phyloP scores from a whole-genome alignment of 78 protist genomes.

The Creolimax fragrantissima region DNA sequence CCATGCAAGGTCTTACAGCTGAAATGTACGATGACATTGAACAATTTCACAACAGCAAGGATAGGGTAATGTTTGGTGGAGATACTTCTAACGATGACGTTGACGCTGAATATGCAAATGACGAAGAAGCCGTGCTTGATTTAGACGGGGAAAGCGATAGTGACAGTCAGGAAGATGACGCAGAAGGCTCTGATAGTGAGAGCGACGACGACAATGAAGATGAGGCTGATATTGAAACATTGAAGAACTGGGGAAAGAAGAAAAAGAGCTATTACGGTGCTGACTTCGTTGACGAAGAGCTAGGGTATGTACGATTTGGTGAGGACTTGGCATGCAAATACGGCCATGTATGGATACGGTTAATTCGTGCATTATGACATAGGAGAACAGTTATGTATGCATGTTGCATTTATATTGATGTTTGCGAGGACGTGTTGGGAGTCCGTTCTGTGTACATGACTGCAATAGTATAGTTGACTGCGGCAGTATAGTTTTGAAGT shows the following conservation, averaged over 20 bases:
- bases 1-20: not conserved
- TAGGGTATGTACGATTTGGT: not conserved
- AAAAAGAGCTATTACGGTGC: slow-evolving; percentile 16
- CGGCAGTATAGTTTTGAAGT: too few species aligned
- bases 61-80: not conserved
- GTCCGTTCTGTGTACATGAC: too few species aligned
- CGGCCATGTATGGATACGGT: too few species aligned
- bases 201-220: not conserved
- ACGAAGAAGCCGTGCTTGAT: not conserved
- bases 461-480: too few species aligned
- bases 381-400: too few species aligned
- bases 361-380: too few species aligned
- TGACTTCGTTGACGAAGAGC: not conserved
- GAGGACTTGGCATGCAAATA: not conserved
- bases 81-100: not conserved
- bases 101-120: not conserved
- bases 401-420: too few species aligned
- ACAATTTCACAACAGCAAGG: not conserved
- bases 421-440: too few species aligned
- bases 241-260: not conserved
- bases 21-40: slow-evolving; percentile 14
- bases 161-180: not conserved
- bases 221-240: not conserved
- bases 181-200: not conserved
- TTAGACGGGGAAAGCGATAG: not conserved